phyloP scores from a whole-genome alignment of 768 basidiomycete species.

The Hericium erinaceus region DNA sequence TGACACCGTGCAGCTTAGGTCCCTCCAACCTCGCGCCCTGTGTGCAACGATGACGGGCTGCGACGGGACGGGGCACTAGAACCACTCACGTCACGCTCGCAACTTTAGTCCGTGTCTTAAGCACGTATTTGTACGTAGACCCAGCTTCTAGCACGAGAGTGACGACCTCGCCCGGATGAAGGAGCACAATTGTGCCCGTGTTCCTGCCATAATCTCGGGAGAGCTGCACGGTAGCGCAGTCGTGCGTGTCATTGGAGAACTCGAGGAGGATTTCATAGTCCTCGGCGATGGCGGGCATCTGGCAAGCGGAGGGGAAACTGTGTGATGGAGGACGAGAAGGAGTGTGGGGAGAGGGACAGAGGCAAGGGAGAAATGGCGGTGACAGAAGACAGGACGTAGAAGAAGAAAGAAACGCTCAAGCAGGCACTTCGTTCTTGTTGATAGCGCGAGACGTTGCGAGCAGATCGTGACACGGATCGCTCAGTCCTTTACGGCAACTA shows the following conservation, averaged over 20 bases:
- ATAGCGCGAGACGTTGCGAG: too few species aligned
- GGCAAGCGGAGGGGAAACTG: conserved; percentile 3
- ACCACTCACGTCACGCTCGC: conserved; percentile 57
- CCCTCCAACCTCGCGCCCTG: conserved; percentile 61
- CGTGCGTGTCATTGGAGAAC: conserved; percentile 61
- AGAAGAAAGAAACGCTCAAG: conserved; percentile 1
- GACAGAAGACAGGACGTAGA: conserved; percentile 6
- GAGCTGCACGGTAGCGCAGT: conserved; percentile 54
- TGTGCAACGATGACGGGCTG: background rate
- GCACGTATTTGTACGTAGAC: conserved; percentile 56
- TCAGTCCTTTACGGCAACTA: too few species aligned
- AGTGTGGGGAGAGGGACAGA: conserved; percentile 3
- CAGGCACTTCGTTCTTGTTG: background rate
- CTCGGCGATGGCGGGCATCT: conserved; percentile 54
- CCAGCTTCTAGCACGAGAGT: conserved; percentile 65
- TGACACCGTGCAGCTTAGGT: conserved; percentile 51
- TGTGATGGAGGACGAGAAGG: conserved; percentile 33
- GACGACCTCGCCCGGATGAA: conserved; percentile 54
- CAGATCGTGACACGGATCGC: too few species aligned
- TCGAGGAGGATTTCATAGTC: conserved; percentile 59
- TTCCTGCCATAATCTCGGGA: conserved; percentile 54
- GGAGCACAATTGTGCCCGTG: conserved; percentile 41
- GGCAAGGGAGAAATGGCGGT: conserved; percentile 4
- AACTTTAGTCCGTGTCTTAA: conserved; percentile 56
- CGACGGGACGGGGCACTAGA: background rate